phyloP scores from a whole-genome alignment of 352 stramenopile species.

The Pythium aristosporum region DNA sequence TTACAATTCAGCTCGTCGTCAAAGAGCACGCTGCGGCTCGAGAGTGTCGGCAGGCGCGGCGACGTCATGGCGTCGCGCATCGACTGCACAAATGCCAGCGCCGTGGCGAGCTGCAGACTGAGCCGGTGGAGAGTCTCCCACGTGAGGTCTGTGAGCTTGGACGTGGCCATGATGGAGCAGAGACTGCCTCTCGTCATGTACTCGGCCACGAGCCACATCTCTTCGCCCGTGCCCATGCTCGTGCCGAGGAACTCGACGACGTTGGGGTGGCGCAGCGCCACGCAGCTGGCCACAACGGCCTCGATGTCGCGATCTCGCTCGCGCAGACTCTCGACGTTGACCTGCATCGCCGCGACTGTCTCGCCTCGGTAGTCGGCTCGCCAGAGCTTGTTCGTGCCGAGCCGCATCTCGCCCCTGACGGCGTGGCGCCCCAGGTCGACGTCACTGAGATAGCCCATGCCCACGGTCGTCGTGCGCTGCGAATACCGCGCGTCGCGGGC shows the following conservation, averaged over 20 bases:
- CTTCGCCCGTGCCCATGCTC: conserved; percentile 50
- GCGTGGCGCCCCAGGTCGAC: conserved; percentile 12
- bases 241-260: conserved; percentile 67
- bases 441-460: conserved; percentile 9
- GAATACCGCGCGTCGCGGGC: neutral
- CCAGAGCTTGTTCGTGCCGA: conserved; percentile 37
- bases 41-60: conserved; percentile 44
- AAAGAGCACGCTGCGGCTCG: conserved; percentile 57
- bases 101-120: conserved; percentile 46
- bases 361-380: conserved; percentile 22
- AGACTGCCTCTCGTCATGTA: conserved; percentile 75
- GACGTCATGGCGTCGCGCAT: conserved; percentile 15
- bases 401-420: conserved; percentile 12
- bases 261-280: conserved; percentile 63
- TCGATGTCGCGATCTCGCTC: conserved; percentile 42
- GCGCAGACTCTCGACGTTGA: conserved; percentile 27
- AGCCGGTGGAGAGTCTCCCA: conserved; percentile 58
- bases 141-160: conserved; percentile 40
- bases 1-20: conserved; percentile 64
- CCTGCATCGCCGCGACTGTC: conserved; percentile 48
- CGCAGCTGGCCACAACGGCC: conserved; percentile 47
- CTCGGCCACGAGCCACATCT: conserved; percentile 71
- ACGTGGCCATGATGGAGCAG: conserved; percentile 46
- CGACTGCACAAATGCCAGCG: conserved; percentile 54
- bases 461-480: conserved; percentile 9